Evolutionary conservation across 139 green algal genomes (phyloP).

Genomic region (Chlorella sorokiniana): DNA sequence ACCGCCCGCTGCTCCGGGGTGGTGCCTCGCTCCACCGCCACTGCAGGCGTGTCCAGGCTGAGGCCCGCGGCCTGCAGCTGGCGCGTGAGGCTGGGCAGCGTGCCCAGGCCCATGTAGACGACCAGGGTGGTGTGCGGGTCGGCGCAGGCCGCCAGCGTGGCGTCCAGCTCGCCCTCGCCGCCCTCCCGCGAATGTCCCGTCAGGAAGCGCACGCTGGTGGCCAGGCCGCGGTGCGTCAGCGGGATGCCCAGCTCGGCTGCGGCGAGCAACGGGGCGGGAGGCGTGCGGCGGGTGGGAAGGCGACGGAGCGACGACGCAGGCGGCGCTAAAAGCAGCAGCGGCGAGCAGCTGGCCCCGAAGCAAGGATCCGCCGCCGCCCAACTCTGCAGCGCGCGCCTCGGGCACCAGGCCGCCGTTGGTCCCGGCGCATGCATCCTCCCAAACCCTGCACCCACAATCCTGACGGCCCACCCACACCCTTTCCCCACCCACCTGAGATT

Average conservation of each 20-base stretch:
- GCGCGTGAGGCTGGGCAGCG: constrained; percentile 74
- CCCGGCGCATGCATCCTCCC: too few species aligned
- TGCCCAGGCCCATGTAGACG: constrained; percentile 98
- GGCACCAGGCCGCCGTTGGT: too few species aligned
- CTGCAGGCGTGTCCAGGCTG: constrained; percentile 72
- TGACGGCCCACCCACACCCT: background rate
- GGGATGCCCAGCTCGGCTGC: constrained; percentile 88
- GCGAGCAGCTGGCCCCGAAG: background rate
- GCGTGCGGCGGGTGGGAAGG: background rate
- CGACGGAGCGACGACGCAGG: background rate
- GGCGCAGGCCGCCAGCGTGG: constrained; percentile 47
- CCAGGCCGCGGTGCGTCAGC: constrained; percentile 94
- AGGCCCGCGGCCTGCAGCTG: constrained; percentile 73
- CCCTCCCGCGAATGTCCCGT: constrained; percentile 91
- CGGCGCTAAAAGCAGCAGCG: background rate
- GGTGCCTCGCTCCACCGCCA: constrained; percentile 95
- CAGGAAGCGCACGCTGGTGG: constrained; percentile 88
- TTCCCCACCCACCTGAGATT: constrained; percentile 26
- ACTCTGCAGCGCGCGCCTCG: too few species aligned
- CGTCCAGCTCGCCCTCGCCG: constrained; percentile 74
- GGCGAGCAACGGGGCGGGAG: background rate
- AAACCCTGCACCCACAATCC: background rate
- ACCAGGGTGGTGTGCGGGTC: constrained; percentile 94
- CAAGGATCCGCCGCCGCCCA: too few species aligned
- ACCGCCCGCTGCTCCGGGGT: constrained; percentile 84